These are phyloP conservation scores for Castanopsis chinensis DNA, from an alignment of 306 rosid species.

Conservation along the genomic window DNA sequence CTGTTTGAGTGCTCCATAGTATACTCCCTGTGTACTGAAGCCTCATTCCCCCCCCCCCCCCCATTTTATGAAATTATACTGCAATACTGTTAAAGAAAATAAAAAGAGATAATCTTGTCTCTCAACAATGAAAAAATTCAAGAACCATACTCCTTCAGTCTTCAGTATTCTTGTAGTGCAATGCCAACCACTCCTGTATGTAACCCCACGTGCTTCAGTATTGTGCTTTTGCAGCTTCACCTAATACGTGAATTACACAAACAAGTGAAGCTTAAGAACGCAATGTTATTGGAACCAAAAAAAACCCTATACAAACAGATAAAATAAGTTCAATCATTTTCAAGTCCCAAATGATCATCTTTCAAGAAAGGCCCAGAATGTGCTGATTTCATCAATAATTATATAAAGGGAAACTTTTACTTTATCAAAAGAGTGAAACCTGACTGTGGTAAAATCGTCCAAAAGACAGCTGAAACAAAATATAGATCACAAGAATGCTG, in stretches of 20 bases:
- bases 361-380: background rate
- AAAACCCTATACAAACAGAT: background rate
- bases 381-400: constrained; percentile 14
- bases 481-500: background rate
- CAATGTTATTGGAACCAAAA: background rate
- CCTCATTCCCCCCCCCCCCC: too few relatives aligned
- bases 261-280: constrained; percentile 5
- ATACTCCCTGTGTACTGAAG: too few relatives aligned
- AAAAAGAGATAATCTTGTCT: constrained; percentile 9
- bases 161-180: constrained; percentile 81
- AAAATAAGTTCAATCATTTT: background rate
- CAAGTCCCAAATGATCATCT: background rate
- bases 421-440: constrained; percentile 2
- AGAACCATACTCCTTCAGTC: constrained; percentile 84
- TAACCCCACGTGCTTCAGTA: constrained; percentile 62
- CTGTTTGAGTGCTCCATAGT: too few relatives aligned
- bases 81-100: too few relatives aligned
- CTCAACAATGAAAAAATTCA: constrained; percentile 20
- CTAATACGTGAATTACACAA: constrained; percentile 35
- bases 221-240: constrained; percentile 93
- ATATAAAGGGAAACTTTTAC: constrained; percentile 2
- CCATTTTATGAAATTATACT: too few relatives aligned
- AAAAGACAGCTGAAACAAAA: constrained; percentile 4
- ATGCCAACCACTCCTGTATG: constrained; percentile 67
- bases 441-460: background rate